Conservation (phyloP, 1,284 basidiomycete genomes). For the Pholiota adiposa region DNA sequence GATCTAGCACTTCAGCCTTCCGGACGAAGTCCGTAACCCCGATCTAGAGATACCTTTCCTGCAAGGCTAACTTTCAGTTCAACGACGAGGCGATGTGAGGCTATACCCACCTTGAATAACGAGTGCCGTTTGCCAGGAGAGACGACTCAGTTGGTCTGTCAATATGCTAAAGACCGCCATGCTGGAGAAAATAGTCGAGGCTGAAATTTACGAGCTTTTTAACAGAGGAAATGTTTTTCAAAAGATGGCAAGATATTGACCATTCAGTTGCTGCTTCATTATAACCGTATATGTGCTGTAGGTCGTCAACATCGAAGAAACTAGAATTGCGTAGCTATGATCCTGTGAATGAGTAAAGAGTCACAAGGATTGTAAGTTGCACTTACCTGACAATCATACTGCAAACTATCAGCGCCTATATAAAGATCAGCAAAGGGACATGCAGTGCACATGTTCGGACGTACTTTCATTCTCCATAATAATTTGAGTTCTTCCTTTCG, state of each 20-base stretch:
- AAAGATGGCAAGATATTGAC: constrained; percentile 5
- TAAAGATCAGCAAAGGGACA: not conserved
- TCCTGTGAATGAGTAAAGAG: not conserved
- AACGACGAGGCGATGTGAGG: not conserved
- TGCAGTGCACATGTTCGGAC: not conserved
- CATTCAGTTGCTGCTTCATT: constrained; percentile 40
- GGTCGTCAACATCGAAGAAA: constrained; percentile 16
- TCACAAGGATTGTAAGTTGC: not conserved
- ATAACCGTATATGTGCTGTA: constrained; percentile 16
- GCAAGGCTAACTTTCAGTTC: not conserved
- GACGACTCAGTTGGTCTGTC: constrained; percentile 19
- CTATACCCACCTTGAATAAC: constrained; percentile 1
- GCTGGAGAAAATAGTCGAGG: constrained; percentile 26
- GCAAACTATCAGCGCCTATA: constrained; percentile 8
- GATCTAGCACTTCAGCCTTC: constrained; percentile 48
- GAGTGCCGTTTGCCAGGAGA: constrained; percentile 5
- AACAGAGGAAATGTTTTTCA: not conserved
- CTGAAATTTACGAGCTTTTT: constrained; percentile 5
- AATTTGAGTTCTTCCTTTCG: constrained; percentile 18
- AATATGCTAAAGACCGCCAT: constrained; percentile 32
- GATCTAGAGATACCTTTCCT: constrained; percentile 53
- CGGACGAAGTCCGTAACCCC: constrained; percentile 51
- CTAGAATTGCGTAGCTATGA: constrained; percentile 3
- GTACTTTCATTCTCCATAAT: constrained; percentile 16
- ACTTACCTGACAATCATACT: constrained; percentile 12